A percentile compares a stretch with the other conserved stretches of the same genome.
These are phyloP conservation scores for Neotropicomus parvogracilis DNA, from an alignment of 1,284 basidiomycete species.

Conservation along the genomic window DNA sequence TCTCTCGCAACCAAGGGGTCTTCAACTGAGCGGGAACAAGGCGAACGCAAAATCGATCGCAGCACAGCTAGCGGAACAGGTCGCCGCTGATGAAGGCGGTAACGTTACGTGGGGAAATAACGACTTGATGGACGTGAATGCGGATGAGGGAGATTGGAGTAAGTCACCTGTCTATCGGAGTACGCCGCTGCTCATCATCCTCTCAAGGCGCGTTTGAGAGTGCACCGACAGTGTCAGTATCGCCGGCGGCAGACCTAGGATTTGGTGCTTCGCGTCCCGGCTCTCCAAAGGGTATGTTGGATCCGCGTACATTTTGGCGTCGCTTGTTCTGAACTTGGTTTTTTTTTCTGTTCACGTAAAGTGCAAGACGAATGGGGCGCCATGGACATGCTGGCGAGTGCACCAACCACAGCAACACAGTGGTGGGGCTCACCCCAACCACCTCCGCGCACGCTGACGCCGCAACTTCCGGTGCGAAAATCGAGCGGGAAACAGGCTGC, in stretches of 20 bases:
- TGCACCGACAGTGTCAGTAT: constrained; percentile 42
- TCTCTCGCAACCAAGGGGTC: constrained; percentile 44
- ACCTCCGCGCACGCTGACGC: constrained; percentile 16
- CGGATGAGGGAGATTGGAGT: constrained; percentile 93
- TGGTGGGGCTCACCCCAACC: constrained; percentile 22
- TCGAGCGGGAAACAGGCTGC: not conserved
- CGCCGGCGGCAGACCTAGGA: constrained; percentile 23
- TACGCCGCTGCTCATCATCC: not conserved
- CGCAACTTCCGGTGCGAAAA: constrained; percentile 18
- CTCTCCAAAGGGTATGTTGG: constrained; percentile 18
- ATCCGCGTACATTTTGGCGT: not conserved
- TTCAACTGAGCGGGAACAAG: constrained; percentile 69
- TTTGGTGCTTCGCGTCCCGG: constrained; percentile 17
- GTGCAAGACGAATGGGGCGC: constrained; percentile 25
- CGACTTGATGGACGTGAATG: constrained; percentile 88
- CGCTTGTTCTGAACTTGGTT: too few species aligned
- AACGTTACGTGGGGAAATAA: constrained; percentile 65
- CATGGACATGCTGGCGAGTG: constrained; percentile 13
- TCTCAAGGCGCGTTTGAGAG: constrained; percentile 76
- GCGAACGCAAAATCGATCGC: constrained; percentile 39
- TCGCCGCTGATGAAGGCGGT: constrained; percentile 44
- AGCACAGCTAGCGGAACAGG: constrained; percentile 57
- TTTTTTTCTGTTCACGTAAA: not conserved
- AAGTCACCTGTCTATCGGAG: constrained; percentile 25
- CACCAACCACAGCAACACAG: constrained; percentile 1